Evolutionary conservation across 192 early-diverging fungal species (phyloP).

Genomic region (Entrophospora sp.): DNA sequence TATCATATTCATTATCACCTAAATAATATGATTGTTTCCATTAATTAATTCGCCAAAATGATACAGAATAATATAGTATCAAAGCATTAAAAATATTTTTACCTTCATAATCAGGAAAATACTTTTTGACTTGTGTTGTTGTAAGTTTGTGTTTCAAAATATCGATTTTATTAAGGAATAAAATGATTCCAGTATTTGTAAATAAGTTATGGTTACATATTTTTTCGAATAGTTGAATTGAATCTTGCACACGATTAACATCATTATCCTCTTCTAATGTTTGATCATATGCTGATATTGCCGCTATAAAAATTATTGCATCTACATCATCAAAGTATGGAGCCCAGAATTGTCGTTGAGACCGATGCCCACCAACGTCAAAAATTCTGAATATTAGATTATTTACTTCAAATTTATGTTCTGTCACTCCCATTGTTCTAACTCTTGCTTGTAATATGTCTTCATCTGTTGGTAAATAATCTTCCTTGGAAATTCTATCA

Average conservation of each 20-base stretch:
- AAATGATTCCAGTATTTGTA: slow-evolving; percentile 38
- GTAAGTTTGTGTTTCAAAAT: no score
- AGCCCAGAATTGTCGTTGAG: no score
- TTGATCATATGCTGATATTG: slow-evolving; percentile 54
- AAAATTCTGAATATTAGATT: slow-evolving; percentile 34
- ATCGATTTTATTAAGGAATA: no score
- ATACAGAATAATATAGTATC: no score
- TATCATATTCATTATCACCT: no score
- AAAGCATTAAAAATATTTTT: no score
- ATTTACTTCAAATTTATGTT: slow-evolving; percentile 55
- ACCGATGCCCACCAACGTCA: no score
- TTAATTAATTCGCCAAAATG: no score
- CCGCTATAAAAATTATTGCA: slow-evolving; percentile 59
- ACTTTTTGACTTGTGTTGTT: no score
- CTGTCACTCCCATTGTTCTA: slow-evolving; percentile 60
- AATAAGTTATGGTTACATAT: slow-evolving; percentile 42
- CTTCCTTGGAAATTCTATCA: slow-evolving; percentile 35
- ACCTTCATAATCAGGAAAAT: no score
- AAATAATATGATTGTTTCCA: no score
- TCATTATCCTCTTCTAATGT: slow-evolving; percentile 49
- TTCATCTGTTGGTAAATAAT: slow-evolving; percentile 51
- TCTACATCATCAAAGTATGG: slow-evolving; percentile 63
- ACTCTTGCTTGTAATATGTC: slow-evolving; percentile 62
- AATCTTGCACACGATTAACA: slow-evolving; percentile 47
- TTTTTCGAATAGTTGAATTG: slow-evolving; percentile 31